phyloP scores from a whole-genome alignment of 176 grass and related monocot species.

The Calamus simplicifolius region DNA sequence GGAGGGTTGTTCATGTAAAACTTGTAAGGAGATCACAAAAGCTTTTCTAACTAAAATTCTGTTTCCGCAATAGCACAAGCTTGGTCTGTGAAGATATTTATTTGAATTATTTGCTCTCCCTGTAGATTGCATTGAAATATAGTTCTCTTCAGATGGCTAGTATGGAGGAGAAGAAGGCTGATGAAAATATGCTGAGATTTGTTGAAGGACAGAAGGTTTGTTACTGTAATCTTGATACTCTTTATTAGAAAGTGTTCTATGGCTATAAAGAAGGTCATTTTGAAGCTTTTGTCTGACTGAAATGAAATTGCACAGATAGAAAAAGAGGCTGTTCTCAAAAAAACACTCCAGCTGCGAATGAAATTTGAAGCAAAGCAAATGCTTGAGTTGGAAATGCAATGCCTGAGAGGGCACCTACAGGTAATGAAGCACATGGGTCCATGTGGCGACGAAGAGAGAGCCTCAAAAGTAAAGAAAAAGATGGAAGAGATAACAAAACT shows the following conservation, averaged over 20 bases:
- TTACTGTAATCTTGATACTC: background rate
- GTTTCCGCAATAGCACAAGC: too few relatives aligned
- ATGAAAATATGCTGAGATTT: constrained; percentile 32
- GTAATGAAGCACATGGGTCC: constrained; percentile 52
- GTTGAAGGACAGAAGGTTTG: constrained; percentile 45
- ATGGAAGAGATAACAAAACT: constrained; percentile 26
- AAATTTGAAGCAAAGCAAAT: constrained; percentile 40
- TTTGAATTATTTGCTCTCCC: too few relatives aligned
- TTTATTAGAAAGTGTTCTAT: too few relatives aligned
- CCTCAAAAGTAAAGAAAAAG: constrained; percentile 21
- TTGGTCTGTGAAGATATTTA: too few relatives aligned
- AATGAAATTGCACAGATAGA: constrained; percentile 39
- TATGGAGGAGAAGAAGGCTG: constrained; percentile 36
- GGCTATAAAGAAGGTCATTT: too few relatives aligned
- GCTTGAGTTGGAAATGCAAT: constrained; percentile 64
- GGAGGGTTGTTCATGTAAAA: too few relatives aligned
- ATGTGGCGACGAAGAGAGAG: constrained; percentile 37
- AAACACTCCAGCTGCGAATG: constrained; percentile 29
- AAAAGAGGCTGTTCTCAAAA: constrained; percentile 35
- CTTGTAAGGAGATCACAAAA: too few relatives aligned
- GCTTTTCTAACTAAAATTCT: too few relatives aligned
- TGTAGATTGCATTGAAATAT: background rate
- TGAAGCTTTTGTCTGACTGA: constrained; percentile 9
- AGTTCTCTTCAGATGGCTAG: constrained; percentile 29
- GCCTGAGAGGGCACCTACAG: constrained; percentile 39